Evolutionary conservation across 306 rosid genomes (phyloP).

Genomic region (Trifolium fragiferum): DNA sequence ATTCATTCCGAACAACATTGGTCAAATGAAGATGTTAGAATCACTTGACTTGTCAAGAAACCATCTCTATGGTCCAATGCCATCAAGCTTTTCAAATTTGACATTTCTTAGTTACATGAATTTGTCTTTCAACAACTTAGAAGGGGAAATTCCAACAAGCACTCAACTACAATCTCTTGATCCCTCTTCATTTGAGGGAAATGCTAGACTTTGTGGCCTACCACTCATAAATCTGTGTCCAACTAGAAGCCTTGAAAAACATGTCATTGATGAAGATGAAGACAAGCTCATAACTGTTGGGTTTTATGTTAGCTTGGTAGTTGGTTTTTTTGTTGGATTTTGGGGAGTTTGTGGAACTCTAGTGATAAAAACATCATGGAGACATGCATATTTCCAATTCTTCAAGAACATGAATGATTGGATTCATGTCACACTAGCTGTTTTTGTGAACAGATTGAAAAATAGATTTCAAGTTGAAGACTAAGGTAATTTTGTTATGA

Average conservation of each 20-base stretch:
- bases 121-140: slow-evolving; percentile 14
- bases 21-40: slow-evolving; percentile 38
- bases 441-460: neutral
- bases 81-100: slow-evolving; percentile 5
- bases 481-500: too few relatives aligned
- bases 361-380: neutral
- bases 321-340: slow-evolving; percentile 42
- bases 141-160: neutral
- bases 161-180: neutral
- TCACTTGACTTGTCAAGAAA: slow-evolving; percentile 45
- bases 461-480: neutral
- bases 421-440: neutral
- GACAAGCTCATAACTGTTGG: slow-evolving; percentile 26
- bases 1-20: slow-evolving; percentile 39
- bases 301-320: slow-evolving; percentile 6
- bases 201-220: slow-evolving; percentile 42
- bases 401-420: neutral
- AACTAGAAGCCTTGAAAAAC: neutral
- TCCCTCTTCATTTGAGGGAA: slow-evolving; percentile 29
- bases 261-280: neutral
- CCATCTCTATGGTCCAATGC: slow-evolving; percentile 12
- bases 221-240: slow-evolving; percentile 32
- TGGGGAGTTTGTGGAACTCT: neutral
- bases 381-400: neutral
- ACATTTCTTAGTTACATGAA: slow-evolving; percentile 5